phyloP scores from a whole-genome alignment of 306 rosid species.

The Alnus rubra region DNA sequence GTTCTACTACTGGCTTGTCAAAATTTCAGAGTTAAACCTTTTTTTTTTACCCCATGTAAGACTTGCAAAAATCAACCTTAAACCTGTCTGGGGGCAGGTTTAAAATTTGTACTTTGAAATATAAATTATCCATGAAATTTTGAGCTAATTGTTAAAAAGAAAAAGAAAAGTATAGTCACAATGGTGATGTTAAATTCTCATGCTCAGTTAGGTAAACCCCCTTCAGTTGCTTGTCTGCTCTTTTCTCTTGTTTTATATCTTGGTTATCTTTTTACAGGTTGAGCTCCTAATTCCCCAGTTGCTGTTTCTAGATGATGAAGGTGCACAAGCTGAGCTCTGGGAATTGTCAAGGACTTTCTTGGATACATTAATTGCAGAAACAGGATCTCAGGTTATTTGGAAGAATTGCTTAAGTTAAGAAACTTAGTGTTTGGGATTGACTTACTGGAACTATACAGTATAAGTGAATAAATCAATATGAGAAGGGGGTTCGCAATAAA shows the following conservation, averaged over 20 bases:
- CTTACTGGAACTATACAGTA: neutral
- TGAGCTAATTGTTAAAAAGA: neutral
- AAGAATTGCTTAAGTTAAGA: conserved; percentile 16
- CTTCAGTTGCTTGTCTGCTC: conserved; percentile 15
- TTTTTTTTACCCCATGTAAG: neutral
- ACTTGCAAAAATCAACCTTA: neutral
- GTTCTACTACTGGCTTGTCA: neutral
- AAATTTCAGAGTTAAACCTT: neutral
- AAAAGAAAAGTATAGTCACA: neutral
- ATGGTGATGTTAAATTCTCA: neutral
- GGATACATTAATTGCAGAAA: conserved; percentile 74
- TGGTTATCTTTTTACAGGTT: conserved; percentile 53
- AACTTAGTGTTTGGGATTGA: conserved; percentile 3
- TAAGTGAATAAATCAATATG: neutral
- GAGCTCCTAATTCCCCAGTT: conserved; percentile 97
- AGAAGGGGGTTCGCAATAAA: neutral
- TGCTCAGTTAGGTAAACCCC: conserved; percentile 11
- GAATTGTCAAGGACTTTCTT: conserved; percentile 74
- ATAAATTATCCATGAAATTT: neutral
- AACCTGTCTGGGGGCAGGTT: neutral
- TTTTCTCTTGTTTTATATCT: neutral
- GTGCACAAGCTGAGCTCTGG: conserved; percentile 97
- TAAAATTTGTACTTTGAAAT: neutral
- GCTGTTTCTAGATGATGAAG: conserved; percentile 93
- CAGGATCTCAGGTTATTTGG: conserved; percentile 60